phyloP scores from a whole-genome alignment of 768 basidiomycete species.

The Clitopilus hobsonii region DNA sequence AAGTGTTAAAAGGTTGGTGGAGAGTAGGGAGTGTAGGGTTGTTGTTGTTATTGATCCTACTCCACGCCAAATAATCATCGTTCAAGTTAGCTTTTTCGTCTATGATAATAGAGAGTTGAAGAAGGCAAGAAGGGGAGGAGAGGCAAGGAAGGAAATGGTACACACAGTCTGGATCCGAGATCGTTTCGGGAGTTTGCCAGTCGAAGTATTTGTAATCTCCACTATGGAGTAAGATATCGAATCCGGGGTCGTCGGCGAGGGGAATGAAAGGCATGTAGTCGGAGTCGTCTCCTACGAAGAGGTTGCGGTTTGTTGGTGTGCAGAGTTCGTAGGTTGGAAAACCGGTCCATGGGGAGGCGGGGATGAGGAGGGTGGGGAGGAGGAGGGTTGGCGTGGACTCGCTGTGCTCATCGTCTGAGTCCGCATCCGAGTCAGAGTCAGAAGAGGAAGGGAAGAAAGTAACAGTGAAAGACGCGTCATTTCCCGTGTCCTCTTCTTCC shows the following conservation, averaged over 20 bases:
- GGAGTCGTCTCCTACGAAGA: constrained; percentile 55
- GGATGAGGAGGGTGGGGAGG: background rate
- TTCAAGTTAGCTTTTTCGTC: no score
- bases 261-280: constrained; percentile 56
- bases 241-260: constrained; percentile 54
- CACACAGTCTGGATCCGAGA: constrained; percentile 32
- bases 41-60: constrained; percentile 50
- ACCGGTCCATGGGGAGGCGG: background rate
- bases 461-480: background rate
- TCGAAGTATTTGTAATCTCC: constrained; percentile 38
- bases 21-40: constrained; percentile 37
- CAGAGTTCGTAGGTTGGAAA: constrained; percentile 52
- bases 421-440: background rate
- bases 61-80: constrained; percentile 12
- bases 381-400: background rate
- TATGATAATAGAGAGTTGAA: no score
- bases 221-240: constrained; percentile 35
- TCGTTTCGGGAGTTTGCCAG: constrained; percentile 40
- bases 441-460: no score
- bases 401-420: background rate
- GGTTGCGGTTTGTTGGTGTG: constrained; percentile 40
- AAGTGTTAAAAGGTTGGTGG: constrained; percentile 29
- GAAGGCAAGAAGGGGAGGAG: no score
- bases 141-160: no score
- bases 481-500: background rate